Evolutionary conservation across 2,329 filamentous ascomycete species (phyloP).

Genomic region (Alternaria triticina): DNA sequence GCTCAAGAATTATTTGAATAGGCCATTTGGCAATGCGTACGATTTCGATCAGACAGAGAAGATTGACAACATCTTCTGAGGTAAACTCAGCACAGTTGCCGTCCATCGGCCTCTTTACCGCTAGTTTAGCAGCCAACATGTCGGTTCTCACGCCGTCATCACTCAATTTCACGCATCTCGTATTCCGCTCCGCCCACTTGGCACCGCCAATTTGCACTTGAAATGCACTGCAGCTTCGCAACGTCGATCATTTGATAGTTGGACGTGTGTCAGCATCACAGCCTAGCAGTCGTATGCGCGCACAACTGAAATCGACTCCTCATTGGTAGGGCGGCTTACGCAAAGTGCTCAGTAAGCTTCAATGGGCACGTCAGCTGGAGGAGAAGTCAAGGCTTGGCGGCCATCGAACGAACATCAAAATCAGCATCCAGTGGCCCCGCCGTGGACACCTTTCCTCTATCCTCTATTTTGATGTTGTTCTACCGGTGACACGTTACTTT

Average conservation of each 20-base stretch:
- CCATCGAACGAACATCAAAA: constrained; percentile 2
- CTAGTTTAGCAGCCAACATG: neutral
- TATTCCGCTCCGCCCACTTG: constrained; percentile 6
- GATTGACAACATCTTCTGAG: constrained; percentile 33
- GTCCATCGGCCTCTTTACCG: neutral
- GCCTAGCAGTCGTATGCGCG: constrained; percentile 1
- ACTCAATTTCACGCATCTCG: neutral
- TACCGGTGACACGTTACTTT: constrained; percentile 3
- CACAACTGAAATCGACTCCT: neutral
- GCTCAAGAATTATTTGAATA: constrained; percentile 58
- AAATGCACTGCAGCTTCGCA: neutral
- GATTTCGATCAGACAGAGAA: constrained; percentile 61
- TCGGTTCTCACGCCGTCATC: neutral
- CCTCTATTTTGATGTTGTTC: constrained; percentile 2
- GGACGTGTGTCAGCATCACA: constrained; percentile 10
- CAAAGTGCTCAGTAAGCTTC: constrained; percentile 26
- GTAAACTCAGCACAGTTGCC: neutral
- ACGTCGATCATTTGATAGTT: neutral
- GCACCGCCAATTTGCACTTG: neutral
- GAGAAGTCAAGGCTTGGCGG: constrained; percentile 14
- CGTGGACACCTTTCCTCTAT: neutral
- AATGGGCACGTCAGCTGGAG: constrained; percentile 17
- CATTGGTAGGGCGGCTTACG: constrained; percentile 13
- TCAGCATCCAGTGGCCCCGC: constrained; percentile 15
- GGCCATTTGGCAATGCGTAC: constrained; percentile 67